Evolutionary conservation across 352 stramenopile genomes (phyloP), one percentile per base, ranked within the genome.

Genomic region (Lagenidium sp.): DNA sequence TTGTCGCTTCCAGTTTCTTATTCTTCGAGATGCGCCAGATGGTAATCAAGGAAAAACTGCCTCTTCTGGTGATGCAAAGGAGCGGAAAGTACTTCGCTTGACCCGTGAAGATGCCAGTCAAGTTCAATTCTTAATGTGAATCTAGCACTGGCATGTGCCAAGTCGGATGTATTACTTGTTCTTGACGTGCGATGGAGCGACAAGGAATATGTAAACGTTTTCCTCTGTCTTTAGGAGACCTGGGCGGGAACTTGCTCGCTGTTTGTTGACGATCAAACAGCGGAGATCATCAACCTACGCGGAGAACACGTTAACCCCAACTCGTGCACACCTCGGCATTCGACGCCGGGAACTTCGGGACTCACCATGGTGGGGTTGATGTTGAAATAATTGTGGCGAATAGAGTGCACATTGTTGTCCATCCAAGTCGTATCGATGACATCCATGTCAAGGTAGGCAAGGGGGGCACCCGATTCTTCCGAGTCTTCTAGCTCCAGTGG

Each of bases 341-440:
- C n/a, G n/a, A n/a, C n/a, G n/a, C n/a, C n/a, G n/a, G n/a, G n/a
- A n/a, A n/a, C n/a, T n/a, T n/a, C n/a, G n/a, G 24, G 8, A 64
- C 45, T 28, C 46, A 87, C 54, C 11, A 88, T 49, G 8, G 76
- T 82, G 15, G 64, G 48, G 47, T 88, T 88, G 11, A 88, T 34
- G 43, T 73, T 85, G 49, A 82, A 88, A 47, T 74, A 84, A 52
- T 75, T 77, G 59, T 89, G 77, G 2, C 77, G 60, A 16, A 86
- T 61, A 15, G 58, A 39, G 40, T 82, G 67, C 4, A 89, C 64
- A 41, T 89, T 89, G 30, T 76, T 71, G 49, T 89, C 77, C 42
- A 89, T 72, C 50, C 60, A 76, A 4, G 77, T 86, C n/a, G 69
- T 89, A 44, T 89, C 74, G 30, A 89, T 82, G 20, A 81, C 74